phyloP scores from a whole-genome alignment of 2,329 filamentous ascomycete species.

The Echinosphaeria canescens region DNA sequence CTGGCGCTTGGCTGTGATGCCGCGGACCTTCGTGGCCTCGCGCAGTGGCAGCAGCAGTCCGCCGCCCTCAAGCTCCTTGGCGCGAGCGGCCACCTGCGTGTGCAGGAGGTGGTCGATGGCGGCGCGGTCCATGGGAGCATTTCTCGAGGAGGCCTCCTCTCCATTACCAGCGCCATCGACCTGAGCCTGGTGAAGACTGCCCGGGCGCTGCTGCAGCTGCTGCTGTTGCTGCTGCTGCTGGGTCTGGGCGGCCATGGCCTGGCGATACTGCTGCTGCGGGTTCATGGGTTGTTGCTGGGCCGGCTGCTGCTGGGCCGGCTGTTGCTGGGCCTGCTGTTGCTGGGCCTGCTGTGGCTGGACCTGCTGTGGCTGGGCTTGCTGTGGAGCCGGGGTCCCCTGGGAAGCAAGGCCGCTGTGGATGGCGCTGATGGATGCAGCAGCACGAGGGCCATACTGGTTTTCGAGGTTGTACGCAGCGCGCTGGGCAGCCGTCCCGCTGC shows the following conservation, averaged over 20 bases:
- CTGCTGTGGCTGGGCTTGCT: constrained; percentile 5
- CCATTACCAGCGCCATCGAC: constrained; percentile 36
- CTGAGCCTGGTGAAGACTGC: constrained; percentile 10
- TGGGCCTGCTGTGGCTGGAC: constrained; percentile 4
- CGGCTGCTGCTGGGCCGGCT: constrained; percentile 3
- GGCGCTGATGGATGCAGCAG: constrained; percentile 43
- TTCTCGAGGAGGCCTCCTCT: constrained; percentile 27
- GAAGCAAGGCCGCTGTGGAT: constrained; percentile 28
- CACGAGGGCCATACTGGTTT: constrained; percentile 36
- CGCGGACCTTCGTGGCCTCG: constrained; percentile 21
- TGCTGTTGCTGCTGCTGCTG: constrained; percentile 11
- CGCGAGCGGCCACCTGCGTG: constrained; percentile 40
- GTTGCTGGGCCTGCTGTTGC: constrained; percentile 1
- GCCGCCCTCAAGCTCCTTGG: constrained; percentile 49
- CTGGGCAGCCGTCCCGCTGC: constrained; percentile 9
- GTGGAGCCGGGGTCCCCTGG: constrained; percentile 11
- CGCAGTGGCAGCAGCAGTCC: constrained; percentile 55
- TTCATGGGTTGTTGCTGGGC: constrained; percentile 5
- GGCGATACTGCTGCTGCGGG: constrained; percentile 12
- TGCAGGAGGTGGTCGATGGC: constrained; percentile 52
- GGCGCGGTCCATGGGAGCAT: constrained; percentile 30
- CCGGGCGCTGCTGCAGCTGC: constrained; percentile 10
- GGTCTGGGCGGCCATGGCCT: constrained; percentile 11
- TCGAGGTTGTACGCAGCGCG: constrained; percentile 32
- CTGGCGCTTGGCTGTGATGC: constrained; percentile 7